Conservation (phyloP, 225 moss, liverwort and hornwort species). For the Physcomitrellopsis africana region DNA sequence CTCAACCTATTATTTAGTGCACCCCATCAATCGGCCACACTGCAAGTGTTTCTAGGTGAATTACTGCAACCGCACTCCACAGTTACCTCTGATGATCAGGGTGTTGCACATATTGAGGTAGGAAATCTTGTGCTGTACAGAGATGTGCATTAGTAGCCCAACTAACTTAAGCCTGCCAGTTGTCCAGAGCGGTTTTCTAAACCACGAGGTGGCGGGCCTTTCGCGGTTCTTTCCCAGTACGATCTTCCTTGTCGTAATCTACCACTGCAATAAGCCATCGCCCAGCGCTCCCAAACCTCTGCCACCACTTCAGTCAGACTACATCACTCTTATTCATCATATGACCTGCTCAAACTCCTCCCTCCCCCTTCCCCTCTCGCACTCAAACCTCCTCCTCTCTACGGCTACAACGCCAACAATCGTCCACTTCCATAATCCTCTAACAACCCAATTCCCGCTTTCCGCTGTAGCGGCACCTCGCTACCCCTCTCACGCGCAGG, state of each 20-base stretch:
- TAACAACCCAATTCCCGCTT: no score
- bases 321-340: not conserved
- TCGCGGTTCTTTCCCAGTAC: conserved; percentile 45
- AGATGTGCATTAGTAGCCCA: not conserved
- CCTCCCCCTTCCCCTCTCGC: not conserved
- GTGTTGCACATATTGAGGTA: conserved; percentile 6
- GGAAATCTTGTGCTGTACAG: not conserved
- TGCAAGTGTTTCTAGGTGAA: no score
- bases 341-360: not conserved
- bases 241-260: conserved; percentile 49
- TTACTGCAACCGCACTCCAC: no score
- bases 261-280: conserved; percentile 52
- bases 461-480: no score
- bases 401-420: not conserved
- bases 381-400: not conserved
- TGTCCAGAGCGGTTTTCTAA: conserved; percentile 39
- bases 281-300: conserved; percentile 15
- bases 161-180: conserved; percentile 26
- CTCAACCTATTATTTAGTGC: no score
- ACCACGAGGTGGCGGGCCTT: conserved; percentile 43
- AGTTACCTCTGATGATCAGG: no score
- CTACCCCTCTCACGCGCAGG: no score
- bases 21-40: no score
- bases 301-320: not conserved
- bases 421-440: not conserved